Conservation (phyloP, 2,329 filamentous ascomycete species). For the Botrytis byssoidea region DNA sequence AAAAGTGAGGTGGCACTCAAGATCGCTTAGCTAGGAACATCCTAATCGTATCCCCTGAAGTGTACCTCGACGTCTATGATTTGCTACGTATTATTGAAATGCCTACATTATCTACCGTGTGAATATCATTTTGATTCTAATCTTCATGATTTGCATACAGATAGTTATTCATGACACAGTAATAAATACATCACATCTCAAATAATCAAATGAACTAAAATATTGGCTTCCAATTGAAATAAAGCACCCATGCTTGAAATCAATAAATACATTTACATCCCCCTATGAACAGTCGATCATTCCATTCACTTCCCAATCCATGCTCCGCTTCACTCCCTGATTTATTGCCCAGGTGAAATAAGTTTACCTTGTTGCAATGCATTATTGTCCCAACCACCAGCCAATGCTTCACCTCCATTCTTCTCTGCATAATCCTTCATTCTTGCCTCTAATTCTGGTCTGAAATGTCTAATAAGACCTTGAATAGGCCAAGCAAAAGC, state of each 20-base stretch:
- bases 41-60: background rate
- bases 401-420: constrained; percentile 71
- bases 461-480: constrained; percentile 96
- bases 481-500: constrained; percentile 99
- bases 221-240: constrained; percentile 20
- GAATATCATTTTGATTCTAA: background rate
- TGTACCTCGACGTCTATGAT: background rate
- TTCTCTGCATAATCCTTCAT: constrained; percentile 77
- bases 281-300: constrained; percentile 33
- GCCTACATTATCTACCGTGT: background rate
- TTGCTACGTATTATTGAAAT: background rate
- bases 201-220: constrained; percentile 12
- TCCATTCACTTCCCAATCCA: constrained; percentile 16
- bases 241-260: constrained; percentile 26
- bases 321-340: constrained; percentile 13
- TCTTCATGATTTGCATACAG: background rate
- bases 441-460: constrained; percentile 88
- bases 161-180: background rate
- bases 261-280: constrained; percentile 37
- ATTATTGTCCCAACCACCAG: constrained; percentile 83
- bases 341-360: constrained; percentile 86
- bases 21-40: constrained; percentile 9
- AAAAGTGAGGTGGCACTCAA: constrained; percentile 5
- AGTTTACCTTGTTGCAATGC: constrained; percentile 75
- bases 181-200: background rate